Evolutionary conservation across 116 monocot species (phyloP).

Genomic region (Trichopus zeylanicus): DNA sequence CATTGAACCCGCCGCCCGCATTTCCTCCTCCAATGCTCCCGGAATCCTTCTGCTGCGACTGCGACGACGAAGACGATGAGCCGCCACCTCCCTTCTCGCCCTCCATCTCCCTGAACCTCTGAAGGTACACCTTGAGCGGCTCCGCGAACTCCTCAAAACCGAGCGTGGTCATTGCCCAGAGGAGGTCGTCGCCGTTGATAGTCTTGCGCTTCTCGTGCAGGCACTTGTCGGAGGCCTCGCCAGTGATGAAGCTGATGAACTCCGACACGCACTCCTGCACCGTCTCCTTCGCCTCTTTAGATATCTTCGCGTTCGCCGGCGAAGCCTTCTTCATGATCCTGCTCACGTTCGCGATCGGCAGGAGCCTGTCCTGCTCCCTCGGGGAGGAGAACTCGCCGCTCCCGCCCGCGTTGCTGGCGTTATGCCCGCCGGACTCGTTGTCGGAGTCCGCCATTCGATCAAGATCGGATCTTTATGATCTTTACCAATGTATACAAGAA

Average conservation of each 20-base stretch:
- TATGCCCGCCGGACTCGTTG: conserved; percentile 31
- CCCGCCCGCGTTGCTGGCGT: too few species aligned
- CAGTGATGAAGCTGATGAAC: conserved; percentile 52
- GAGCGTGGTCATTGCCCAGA: conserved; percentile 50
- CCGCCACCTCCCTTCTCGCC: conserved; percentile 21
- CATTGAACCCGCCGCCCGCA: too few species aligned
- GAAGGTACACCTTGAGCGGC: conserved; percentile 26
- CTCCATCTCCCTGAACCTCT: conserved; percentile 38
- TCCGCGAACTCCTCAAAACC: conserved; percentile 43
- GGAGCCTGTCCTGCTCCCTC: conserved; percentile 48
- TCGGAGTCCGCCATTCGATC: conserved; percentile 27
- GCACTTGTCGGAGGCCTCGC: conserved; percentile 57
- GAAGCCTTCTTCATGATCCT: conserved; percentile 54
- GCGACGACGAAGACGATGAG: too few species aligned
- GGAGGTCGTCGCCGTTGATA: conserved; percentile 52
- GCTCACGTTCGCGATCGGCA: conserved; percentile 60
- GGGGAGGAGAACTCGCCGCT: too few species aligned
- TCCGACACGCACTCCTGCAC: conserved; percentile 45
- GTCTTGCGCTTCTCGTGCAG: conserved; percentile 56
- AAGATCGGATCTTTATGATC: background rate
- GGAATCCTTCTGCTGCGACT: background rate
- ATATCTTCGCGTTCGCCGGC: conserved; percentile 46
- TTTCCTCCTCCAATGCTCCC: too few species aligned
- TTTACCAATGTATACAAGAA: background rate
- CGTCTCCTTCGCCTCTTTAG: conserved; percentile 41